phyloP scores from a whole-genome alignment of 176 grass and related monocot species.

The Chloris gayana region DNA sequence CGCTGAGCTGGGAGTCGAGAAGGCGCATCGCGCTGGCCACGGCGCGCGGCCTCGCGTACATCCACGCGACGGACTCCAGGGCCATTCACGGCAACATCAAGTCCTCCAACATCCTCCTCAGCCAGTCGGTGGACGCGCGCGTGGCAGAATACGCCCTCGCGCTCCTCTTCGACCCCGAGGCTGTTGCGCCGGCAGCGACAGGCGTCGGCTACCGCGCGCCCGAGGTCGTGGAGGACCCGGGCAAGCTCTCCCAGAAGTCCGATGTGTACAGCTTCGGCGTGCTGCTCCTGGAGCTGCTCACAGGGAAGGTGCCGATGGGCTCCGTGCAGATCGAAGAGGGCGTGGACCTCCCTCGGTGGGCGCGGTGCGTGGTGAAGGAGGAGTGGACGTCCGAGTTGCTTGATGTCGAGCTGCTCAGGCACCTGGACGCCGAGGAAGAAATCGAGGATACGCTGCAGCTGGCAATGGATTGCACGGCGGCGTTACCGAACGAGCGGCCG shows the following conservation, averaged over 20 bases:
- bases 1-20: constrained; percentile 85
- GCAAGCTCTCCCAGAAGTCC: constrained; percentile 68
- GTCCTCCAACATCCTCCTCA: constrained; percentile 95
- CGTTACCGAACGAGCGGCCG: constrained; percentile 80
- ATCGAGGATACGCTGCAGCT: constrained; percentile 95
- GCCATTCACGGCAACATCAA: constrained; percentile 96
- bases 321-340: constrained; percentile 85
- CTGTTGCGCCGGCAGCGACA: constrained; percentile 30
- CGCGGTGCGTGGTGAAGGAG: constrained; percentile 81
- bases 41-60: constrained; percentile 69
- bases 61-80: constrained; percentile 63
- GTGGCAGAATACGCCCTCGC: constrained; percentile 93
- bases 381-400: constrained; percentile 96
- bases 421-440: constrained; percentile 85
- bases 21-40: constrained; percentile 66
- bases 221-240: constrained; percentile 79
- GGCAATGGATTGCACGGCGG: constrained; percentile 85
- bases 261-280: constrained; percentile 90
- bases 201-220: constrained; percentile 88
- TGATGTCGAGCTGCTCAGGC: constrained; percentile 86
- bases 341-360: constrained; percentile 87
- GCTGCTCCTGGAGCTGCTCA: constrained; percentile 89
- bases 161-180: constrained; percentile 51
- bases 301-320: constrained; percentile 82
- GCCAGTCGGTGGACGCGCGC: constrained; percentile 69